A percentile compares a stretch with the other conserved stretches of the same genome.
These are phyloP conservation scores for Penicillium vulpinum DNA, from an alignment of 2,329 filamentous ascomycete genomes.

Conservation along the genomic window DNA sequence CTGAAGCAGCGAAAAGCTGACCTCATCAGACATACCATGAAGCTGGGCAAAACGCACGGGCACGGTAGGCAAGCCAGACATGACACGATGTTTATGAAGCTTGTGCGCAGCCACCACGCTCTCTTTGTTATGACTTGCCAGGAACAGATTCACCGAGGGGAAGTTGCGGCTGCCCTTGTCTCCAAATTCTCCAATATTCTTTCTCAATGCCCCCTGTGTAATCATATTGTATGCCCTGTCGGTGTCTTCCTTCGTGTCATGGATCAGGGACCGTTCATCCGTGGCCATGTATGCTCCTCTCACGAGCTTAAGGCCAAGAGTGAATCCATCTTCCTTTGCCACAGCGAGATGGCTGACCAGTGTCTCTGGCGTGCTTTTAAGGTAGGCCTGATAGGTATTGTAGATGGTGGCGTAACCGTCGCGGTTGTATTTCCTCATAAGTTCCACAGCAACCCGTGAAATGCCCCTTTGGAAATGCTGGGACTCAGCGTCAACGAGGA, in stretches of 20 bases:
- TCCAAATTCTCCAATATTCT: constrained; percentile 36
- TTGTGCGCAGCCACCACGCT: constrained; percentile 61
- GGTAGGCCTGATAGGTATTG: constrained; percentile 76
- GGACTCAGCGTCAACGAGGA: constrained; percentile 87
- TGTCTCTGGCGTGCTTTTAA: constrained; percentile 61
- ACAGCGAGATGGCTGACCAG: constrained; percentile 61
- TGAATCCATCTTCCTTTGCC: constrained; percentile 62
- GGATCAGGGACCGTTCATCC: constrained; percentile 69
- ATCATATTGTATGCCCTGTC: constrained; percentile 72
- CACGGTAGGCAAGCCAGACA: constrained; percentile 44
- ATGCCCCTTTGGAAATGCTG: constrained; percentile 75
- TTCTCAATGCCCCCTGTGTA: constrained; percentile 64
- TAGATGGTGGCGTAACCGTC: constrained; percentile 69
- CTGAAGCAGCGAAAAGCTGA: constrained; percentile 56
- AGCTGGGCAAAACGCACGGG: constrained; percentile 58
- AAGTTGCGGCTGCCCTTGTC: constrained; percentile 39
- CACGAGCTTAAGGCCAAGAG: constrained; percentile 72
- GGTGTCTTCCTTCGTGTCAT: constrained; percentile 70
- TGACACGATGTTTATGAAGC: constrained; percentile 50
- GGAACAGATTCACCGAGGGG: constrained; percentile 63
- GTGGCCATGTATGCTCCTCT: constrained; percentile 71
- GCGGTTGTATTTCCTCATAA: constrained; percentile 75
- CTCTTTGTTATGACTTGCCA: constrained; percentile 79
- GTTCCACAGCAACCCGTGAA: constrained; percentile 74
- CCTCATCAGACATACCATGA: constrained; percentile 63